Conservation (phyloP, 2,329 filamentous ascomycete species). For the Colletotrichum incanum region DNA sequence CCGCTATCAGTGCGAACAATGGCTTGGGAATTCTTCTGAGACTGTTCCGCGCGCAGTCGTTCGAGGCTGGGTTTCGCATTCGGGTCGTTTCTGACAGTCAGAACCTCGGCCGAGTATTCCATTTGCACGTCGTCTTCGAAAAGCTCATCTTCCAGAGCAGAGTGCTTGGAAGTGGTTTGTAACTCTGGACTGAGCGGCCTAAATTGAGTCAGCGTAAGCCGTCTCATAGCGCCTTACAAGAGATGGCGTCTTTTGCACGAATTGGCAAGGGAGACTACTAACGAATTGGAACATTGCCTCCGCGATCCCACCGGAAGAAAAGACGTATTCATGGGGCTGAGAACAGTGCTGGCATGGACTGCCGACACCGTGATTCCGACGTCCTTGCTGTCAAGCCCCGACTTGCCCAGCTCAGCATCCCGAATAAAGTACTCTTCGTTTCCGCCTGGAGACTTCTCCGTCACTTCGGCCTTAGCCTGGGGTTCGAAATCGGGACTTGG, state of each 20-base stretch:
- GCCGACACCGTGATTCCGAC: conserved; percentile 13
- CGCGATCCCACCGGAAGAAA: conserved; percentile 1
- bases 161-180: conserved; percentile 64
- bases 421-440: not conserved
- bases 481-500: conserved; percentile 55
- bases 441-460: not conserved
- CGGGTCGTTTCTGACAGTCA: conserved; percentile 60
- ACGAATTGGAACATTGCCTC: conserved; percentile 18
- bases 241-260: conserved; percentile 21
- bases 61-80: conserved; percentile 58
- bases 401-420: not conserved
- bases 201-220: conserved; percentile 54
- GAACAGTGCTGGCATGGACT: conserved; percentile 16
- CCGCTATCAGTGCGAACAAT: conserved; percentile 65
- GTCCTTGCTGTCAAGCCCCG: not conserved
- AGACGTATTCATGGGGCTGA: conserved; percentile 33
- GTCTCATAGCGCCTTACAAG: conserved; percentile 44
- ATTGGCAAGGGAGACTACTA: conserved; percentile 30
- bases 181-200: conserved; percentile 52
- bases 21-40: conserved; percentile 45
- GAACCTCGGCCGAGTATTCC: conserved; percentile 55
- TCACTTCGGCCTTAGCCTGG: not conserved
- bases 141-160: conserved; percentile 63
- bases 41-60: conserved; percentile 42
- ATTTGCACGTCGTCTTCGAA: conserved; percentile 58